phyloP scores from a whole-genome alignment of 805 yeast genomes.

The Spathaspora boniae region DNA sequence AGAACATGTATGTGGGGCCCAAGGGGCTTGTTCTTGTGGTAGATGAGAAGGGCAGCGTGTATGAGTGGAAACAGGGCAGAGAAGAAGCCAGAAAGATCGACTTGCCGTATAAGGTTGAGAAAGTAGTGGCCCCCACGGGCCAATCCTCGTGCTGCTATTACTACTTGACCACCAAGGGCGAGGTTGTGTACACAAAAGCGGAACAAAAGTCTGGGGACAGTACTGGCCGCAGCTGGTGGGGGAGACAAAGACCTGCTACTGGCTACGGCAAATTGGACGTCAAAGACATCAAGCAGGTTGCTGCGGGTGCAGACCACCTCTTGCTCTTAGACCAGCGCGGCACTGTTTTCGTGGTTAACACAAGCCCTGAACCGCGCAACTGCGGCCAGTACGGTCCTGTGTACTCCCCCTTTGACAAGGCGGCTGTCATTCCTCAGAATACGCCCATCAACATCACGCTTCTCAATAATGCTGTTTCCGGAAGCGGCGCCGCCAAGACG shows the following conservation, averaged over 20 bases:
- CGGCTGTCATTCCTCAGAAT: slow-evolving; percentile 20
- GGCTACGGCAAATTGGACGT: slow-evolving; percentile 8
- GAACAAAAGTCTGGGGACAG: no score
- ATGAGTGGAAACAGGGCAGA: slow-evolving; percentile 54
- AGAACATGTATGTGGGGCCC: slow-evolving; percentile 54
- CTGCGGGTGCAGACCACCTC: slow-evolving; percentile 66
- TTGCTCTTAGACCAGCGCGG: slow-evolving; percentile 60
- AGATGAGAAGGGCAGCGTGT: slow-evolving; percentile 65
- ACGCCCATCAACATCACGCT: slow-evolving; percentile 48
- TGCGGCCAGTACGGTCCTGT: slow-evolving; percentile 85
- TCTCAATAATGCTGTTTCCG: slow-evolving; percentile 45
- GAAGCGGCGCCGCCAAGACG: slow-evolving; percentile 17
- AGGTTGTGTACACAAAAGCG: slow-evolving; percentile 28
- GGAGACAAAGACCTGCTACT: no score
- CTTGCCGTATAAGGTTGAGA: slow-evolving; percentile 26
- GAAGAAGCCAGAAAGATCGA: slow-evolving; percentile 20
- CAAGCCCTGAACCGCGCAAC: slow-evolving; percentile 47
- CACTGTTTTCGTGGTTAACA: slow-evolving; percentile 58
- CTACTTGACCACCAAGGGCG: slow-evolving; percentile 38
- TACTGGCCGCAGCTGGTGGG: no score
- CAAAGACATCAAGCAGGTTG: slow-evolving; percentile 40
- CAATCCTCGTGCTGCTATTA: slow-evolving; percentile 52
- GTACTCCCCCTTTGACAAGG: slow-evolving; percentile 58
- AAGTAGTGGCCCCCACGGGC: slow-evolving; percentile 18
- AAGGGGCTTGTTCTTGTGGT: slow-evolving; percentile 54